phyloP scores from a whole-genome alignment of 2,329 filamentous ascomycete species.

The Colletotrichum lentis region DNA sequence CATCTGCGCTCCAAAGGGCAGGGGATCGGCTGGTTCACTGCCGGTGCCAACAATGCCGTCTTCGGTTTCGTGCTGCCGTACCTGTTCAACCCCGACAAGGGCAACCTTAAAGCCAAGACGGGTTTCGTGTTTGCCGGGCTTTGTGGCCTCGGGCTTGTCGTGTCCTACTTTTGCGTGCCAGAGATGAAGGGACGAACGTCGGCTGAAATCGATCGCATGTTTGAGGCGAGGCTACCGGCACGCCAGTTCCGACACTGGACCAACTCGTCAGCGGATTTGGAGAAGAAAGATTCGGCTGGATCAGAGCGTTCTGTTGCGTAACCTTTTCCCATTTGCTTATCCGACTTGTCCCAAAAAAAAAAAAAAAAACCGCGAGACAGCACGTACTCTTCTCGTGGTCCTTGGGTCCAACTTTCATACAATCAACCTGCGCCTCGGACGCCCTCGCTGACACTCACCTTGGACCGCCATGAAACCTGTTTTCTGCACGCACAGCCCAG shows the following conservation, averaged over 20 bases:
- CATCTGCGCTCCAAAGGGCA: constrained; percentile 55
- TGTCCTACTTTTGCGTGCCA: constrained; percentile 57
- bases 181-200: constrained; percentile 61
- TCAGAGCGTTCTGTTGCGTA: constrained; percentile 16
- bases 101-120: constrained; percentile 52
- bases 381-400: not conserved
- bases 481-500: constrained; percentile 3
- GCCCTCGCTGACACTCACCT: constrained; percentile 6
- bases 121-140: constrained; percentile 52
- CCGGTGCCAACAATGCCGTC: constrained; percentile 51
- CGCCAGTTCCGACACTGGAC: constrained; percentile 42
- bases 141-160: constrained; percentile 46
- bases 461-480: constrained; percentile 19
- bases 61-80: constrained; percentile 60
- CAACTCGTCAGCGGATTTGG: constrained; percentile 15
- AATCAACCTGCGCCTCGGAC: constrained; percentile 22
- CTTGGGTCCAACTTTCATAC: constrained; percentile 3
- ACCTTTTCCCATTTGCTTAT: not conserved
- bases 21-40: constrained; percentile 54
- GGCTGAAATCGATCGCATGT: constrained; percentile 57
- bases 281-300: constrained; percentile 14
- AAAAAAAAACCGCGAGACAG: too few species aligned
- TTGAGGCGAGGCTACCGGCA: constrained; percentile 43
- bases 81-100: constrained; percentile 54
- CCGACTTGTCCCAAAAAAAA: not conserved